Evolutionary conservation across 1,284 basidiomycete species (phyloP).

Genomic region (Moesziomyces sp.): DNA sequence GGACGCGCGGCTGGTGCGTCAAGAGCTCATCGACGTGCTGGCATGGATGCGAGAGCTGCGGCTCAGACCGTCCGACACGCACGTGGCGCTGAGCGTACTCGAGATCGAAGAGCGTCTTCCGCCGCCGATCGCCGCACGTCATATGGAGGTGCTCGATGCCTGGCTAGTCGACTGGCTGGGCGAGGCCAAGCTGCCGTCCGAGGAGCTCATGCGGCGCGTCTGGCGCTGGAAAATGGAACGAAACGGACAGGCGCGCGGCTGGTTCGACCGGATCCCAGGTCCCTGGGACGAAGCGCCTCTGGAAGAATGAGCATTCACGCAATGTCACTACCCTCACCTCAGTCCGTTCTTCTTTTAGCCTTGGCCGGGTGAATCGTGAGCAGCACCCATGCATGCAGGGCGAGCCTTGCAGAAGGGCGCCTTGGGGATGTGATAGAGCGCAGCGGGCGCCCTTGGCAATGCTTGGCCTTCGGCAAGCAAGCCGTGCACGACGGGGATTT

Average conservation of each 20-base stretch:
- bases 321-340: no score
- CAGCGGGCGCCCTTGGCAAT: background rate
- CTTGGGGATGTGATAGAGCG: no score
- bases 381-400: no score
- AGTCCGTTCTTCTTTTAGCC: no score
- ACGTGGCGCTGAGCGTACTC: slow-evolving; percentile 31
- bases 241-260: slow-evolving; percentile 21
- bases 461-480: background rate
- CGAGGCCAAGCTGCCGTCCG: slow-evolving; percentile 9
- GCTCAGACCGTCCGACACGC: slow-evolving; percentile 17
- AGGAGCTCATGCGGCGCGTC: slow-evolving; percentile 19
- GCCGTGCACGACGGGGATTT: background rate
- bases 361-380: no score
- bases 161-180: slow-evolving; percentile 35
- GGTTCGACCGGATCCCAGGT: slow-evolving; percentile 21
- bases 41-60: slow-evolving; percentile 39
- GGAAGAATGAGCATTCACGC: background rate
- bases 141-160: slow-evolving; percentile 29
- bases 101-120: slow-evolving; percentile 36
- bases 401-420: no score
- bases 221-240: slow-evolving; percentile 42
- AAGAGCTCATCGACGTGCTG: slow-evolving; percentile 28
- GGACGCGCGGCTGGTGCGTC: background rate
- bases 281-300: background rate
- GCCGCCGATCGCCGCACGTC: slow-evolving; percentile 26